Evolutionary conservation across 768 basidiomycete genomes (phyloP).

Genomic region (Pulveroboletus sp.): DNA sequence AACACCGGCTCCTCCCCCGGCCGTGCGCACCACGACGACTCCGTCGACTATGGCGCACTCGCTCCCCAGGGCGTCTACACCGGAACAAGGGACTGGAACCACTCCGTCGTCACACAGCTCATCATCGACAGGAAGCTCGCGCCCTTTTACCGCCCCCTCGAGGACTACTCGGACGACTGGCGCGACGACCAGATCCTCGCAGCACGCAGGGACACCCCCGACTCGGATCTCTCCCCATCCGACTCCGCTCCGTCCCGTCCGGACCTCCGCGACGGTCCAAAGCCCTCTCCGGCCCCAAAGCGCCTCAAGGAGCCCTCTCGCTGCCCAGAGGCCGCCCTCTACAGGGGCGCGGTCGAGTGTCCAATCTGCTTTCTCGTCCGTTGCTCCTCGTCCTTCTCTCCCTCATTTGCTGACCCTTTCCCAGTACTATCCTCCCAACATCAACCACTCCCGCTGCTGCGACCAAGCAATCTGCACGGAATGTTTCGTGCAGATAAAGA

Average conservation of each 20-base stretch:
- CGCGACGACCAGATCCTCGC: slow-evolving; percentile 83
- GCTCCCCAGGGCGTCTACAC: slow-evolving; percentile 85
- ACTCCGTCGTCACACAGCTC: slow-evolving; percentile 78
- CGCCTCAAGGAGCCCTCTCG: slow-evolving; percentile 66
- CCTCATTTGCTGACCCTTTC: slow-evolving; percentile 21
- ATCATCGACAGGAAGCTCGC: slow-evolving; percentile 86
- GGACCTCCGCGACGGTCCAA: slow-evolving; percentile 23
- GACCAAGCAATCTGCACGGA: slow-evolving; percentile 99
- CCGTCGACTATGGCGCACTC: slow-evolving; percentile 79
- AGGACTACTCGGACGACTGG: slow-evolving; percentile 89
- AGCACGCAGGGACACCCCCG: slow-evolving; percentile 66
- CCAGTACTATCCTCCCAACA: slow-evolving; percentile 96
- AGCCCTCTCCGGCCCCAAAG: slow-evolving; percentile 39
- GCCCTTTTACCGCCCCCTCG: slow-evolving; percentile 94
- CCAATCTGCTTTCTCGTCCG: slow-evolving; percentile 96
- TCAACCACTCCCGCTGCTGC: slow-evolving; percentile 96
- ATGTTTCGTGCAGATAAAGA: slow-evolving; percentile 99
- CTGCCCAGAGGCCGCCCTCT: slow-evolving; percentile 72
- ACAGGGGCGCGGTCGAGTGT: slow-evolving; percentile 85
- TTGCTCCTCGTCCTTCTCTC: slow-evolving; percentile 21
- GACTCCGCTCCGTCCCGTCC: slow-evolving; percentile 35
- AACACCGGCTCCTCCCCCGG: slow-evolving; percentile 76
- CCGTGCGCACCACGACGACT: slow-evolving; percentile 72
- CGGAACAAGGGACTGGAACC: slow-evolving; percentile 84
- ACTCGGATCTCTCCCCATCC: slow-evolving; percentile 43